These are phyloP conservation scores for Lojkania enalia DNA, from an alignment of 2,329 filamentous ascomycete genomes.

Conservation along the genomic window DNA sequence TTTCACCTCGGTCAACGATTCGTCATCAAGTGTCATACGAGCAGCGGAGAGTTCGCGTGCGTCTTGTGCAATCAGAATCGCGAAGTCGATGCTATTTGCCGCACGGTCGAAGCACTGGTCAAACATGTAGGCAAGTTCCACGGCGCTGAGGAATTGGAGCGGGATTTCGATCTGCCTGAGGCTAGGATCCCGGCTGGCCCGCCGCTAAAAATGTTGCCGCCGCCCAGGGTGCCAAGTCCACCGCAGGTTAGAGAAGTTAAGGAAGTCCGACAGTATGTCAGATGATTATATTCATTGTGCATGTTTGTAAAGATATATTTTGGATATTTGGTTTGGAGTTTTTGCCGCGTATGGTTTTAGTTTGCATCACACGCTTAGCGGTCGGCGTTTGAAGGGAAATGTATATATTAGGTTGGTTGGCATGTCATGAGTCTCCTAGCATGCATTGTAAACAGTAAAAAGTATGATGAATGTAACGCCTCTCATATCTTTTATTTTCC, in stretches of 20 bases:
- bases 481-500: too few relatives aligned
- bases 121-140: conserved; percentile 43
- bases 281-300: too few relatives aligned
- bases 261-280: neutral
- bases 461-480: too few relatives aligned
- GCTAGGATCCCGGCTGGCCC: conserved; percentile 11
- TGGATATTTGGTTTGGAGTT: too few relatives aligned
- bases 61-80: conserved; percentile 38
- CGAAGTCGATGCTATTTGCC: conserved; percentile 42
- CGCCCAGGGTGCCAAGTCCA: neutral
- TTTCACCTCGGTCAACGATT: conserved; percentile 43
- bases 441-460: too few relatives aligned
- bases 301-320: too few relatives aligned
- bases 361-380: too few relatives aligned
- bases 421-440: too few relatives aligned
- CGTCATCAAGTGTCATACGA: conserved; percentile 44
- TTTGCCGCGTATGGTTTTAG: too few relatives aligned
- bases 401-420: too few relatives aligned
- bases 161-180: conserved; percentile 38
- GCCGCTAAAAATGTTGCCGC: neutral
- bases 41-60: conserved; percentile 42
- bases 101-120: conserved; percentile 40
- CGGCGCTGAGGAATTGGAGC: conserved; percentile 35
- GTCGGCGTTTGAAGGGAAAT: too few relatives aligned
- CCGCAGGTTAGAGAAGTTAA: neutral